phyloP scores from a whole-genome alignment of 257 asterid species.

The Avicennia marina region DNA sequence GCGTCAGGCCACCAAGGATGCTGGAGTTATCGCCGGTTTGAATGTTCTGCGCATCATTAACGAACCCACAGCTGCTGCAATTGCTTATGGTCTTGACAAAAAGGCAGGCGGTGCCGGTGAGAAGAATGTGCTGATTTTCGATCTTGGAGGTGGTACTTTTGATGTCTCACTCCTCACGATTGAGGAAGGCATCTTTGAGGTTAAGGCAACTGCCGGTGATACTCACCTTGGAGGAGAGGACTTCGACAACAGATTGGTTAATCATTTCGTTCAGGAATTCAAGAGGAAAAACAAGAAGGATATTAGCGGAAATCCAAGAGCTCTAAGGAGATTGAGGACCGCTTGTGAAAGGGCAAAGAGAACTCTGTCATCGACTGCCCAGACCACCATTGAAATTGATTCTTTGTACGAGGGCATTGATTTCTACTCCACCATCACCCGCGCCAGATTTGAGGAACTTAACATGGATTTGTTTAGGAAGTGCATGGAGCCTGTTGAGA shows the following conservation, averaged over 20 bases:
- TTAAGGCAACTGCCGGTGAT: constrained; percentile 23
- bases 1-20: constrained; percentile 26
- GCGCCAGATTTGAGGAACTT: constrained; percentile 1
- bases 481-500: constrained; percentile 5
- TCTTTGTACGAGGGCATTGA: constrained; percentile 1
- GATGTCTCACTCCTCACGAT: constrained; percentile 26
- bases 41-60: constrained; percentile 23
- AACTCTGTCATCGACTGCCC: constrained; percentile 22
- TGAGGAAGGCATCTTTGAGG: constrained; percentile 17
- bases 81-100: constrained; percentile 26
- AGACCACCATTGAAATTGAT: constrained; percentile 10
- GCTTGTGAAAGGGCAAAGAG: constrained; percentile 22
- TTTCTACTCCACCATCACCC: constrained; percentile 3
- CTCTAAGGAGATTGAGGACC: constrained; percentile 11
- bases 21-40: constrained; percentile 20
- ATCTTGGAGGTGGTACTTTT: constrained; percentile 24
- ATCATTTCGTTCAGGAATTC: constrained; percentile 11
- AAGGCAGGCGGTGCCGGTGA: constrained; percentile 13
- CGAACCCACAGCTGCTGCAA: constrained; percentile 28
- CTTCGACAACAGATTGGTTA: constrained; percentile 25
- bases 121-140: constrained; percentile 22
- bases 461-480: not conserved
- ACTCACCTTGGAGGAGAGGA: constrained; percentile 28
- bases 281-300: constrained; percentile 18
- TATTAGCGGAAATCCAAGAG: constrained; percentile 22